Percentiles rank a stretch among this genome's conserved stretches.
phyloP scores from a whole-genome alignment of 306 rosid genomes.

The Vicia sativa region DNA sequence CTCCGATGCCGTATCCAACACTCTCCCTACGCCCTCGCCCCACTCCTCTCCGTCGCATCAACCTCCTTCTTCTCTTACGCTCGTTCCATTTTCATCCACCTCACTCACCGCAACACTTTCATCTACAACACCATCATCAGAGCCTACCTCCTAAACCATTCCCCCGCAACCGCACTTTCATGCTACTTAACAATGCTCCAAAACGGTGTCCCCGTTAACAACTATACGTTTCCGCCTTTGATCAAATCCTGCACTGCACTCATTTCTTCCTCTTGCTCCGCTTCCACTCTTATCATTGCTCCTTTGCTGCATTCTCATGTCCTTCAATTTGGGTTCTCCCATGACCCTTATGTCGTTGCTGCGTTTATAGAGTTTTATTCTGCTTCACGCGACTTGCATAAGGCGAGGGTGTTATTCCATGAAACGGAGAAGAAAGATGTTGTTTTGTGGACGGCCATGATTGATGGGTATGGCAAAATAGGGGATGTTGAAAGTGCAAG shows the following conservation, averaged over 20 bases:
- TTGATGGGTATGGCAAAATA: conserved; percentile 76
- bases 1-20: conserved; percentile 51
- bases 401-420: conserved; percentile 61
- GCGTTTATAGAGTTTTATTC: conserved; percentile 65
- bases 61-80: conserved; percentile 61
- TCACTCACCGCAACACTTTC: conserved; percentile 61
- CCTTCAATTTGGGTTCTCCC: conserved; percentile 49
- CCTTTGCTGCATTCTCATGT: conserved; percentile 70
- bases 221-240: conserved; percentile 78
- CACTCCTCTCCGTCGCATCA: conserved; percentile 60
- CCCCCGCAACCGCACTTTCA: conserved; percentile 45
- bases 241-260: conserved; percentile 64
- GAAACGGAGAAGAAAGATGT: conserved; percentile 57
- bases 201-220: conserved; percentile 57
- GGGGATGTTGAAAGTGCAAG: conserved; percentile 66
- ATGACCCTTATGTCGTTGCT: conserved; percentile 65
- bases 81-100: conserved; percentile 52
- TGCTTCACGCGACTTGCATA: conserved; percentile 31
- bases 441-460: conserved; percentile 79
- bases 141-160: conserved; percentile 44
- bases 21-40: conserved; percentile 59
- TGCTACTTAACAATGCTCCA: conserved; percentile 64
- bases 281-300: conserved; percentile 31
- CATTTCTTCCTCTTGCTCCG: conserved; percentile 22
- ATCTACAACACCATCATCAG: conserved; percentile 77